A percentile compares a stretch with the other conserved stretches of the same genome.
phyloP scores from a whole-genome alignment of 1,284 basidiomycete genomes.

The Ganoderma sp. region DNA sequence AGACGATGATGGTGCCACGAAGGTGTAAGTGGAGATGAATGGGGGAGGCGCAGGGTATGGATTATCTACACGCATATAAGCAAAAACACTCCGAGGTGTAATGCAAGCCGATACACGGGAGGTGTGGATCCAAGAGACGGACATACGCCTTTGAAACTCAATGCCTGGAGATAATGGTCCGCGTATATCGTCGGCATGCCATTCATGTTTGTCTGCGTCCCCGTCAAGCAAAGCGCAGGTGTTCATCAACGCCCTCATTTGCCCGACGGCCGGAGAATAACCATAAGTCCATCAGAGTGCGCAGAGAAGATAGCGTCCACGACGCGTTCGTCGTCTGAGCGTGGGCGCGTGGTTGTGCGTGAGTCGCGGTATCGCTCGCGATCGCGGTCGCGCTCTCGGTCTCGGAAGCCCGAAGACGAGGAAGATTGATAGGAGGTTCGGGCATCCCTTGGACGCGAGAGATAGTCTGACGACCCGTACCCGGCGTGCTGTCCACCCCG shows the following conservation, averaged over 20 bases:
- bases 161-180: background rate
- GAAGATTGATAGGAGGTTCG: slow-evolving; percentile 16
- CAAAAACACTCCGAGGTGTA: slow-evolving; percentile 10
- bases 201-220: background rate
- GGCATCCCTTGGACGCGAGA: slow-evolving; percentile 12
- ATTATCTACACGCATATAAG: slow-evolving; percentile 5
- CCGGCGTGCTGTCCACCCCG: slow-evolving; percentile 26
- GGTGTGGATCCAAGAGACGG: background rate
- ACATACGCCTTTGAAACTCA: background rate
- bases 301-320: slow-evolving; percentile 83
- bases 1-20: background rate
- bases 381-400: slow-evolving; percentile 24
- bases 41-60: slow-evolving; percentile 1
- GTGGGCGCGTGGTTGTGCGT: slow-evolving; percentile 20
- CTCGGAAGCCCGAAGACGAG: slow-evolving; percentile 15
- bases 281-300: slow-evolving; percentile 79
- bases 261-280: slow-evolving; percentile 59
- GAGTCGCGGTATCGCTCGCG: slow-evolving; percentile 21
- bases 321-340: slow-evolving; percentile 45
- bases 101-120: slow-evolving; percentile 6
- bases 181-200: background rate
- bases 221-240: background rate
- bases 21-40: too few species aligned
- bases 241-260: background rate
- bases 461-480: slow-evolving; percentile 7